phyloP scores from a whole-genome alignment of 129 eudicot species.

The Lonicera japonica region DNA sequence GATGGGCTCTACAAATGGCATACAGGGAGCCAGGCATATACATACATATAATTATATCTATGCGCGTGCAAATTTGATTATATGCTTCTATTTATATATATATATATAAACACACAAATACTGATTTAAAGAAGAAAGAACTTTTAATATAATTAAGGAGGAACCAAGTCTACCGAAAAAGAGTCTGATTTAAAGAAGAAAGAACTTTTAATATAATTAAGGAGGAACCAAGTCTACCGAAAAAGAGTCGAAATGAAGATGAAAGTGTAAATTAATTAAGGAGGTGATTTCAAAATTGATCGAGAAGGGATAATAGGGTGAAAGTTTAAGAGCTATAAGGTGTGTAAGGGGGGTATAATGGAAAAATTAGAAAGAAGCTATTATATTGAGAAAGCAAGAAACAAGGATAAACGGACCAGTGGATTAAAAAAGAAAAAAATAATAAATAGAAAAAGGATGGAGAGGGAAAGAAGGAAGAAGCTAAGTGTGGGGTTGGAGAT shows the following conservation, averaged over 20 bases:
- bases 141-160: too few relatives aligned
- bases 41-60: background rate
- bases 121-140: background rate
- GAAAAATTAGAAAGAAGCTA: slow-evolving; percentile 15
- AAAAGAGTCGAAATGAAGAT: too few relatives aligned
- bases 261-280: background rate
- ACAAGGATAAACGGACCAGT: background rate
- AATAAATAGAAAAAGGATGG: background rate
- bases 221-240: too few relatives aligned
- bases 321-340: background rate
- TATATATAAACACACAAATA: background rate
- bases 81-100: background rate
- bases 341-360: slow-evolving; percentile 5
- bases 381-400: slow-evolving; percentile 9
- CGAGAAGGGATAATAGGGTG: background rate
- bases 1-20: slow-evolving; percentile 75
- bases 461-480: slow-evolving; percentile 21
- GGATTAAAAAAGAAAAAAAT: too few relatives aligned
- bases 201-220: too few relatives aligned
- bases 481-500: slow-evolving; percentile 15
- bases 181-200: too few relatives aligned
- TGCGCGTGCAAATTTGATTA: background rate
- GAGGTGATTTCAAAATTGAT: background rate
- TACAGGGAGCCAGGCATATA: slow-evolving; percentile 96
- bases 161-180: too few relatives aligned